Percentiles rank a stretch among this genome's conserved stretches.
These are phyloP conservation scores for Cyanodermella asteris DNA, from an alignment of 2,329 filamentous ascomycete genomes.

Conservation along the genomic window DNA sequence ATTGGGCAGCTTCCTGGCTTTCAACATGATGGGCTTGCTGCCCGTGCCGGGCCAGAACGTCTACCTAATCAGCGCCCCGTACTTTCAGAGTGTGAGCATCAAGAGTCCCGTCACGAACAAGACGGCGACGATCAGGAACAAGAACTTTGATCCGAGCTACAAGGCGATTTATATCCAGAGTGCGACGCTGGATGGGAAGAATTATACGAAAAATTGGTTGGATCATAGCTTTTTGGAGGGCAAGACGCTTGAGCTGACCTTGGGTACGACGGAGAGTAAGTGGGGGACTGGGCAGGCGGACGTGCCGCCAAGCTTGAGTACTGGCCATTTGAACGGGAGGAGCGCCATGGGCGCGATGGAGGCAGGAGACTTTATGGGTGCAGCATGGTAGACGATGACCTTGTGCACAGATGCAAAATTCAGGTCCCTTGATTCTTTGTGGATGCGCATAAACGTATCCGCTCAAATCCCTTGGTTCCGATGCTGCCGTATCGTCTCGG, in stretches of 20 bases:
- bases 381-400: too few species aligned
- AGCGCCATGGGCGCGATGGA: too few species aligned
- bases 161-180: constrained; percentile 41
- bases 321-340: too few species aligned
- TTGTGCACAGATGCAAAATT: too few species aligned
- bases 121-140: constrained; percentile 34
- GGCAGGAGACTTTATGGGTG: too few species aligned
- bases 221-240: constrained; percentile 43
- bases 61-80: constrained; percentile 47
- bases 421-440: too few species aligned
- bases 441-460: too few species aligned
- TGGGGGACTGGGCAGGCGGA: constrained; percentile 42
- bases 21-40: constrained; percentile 49
- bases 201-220: constrained; percentile 45
- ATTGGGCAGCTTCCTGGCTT: constrained; percentile 44
- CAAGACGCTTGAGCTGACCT: constrained; percentile 37
- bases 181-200: constrained; percentile 37
- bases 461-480: too few species aligned
- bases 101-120: constrained; percentile 35
- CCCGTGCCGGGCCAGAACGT: constrained; percentile 47
- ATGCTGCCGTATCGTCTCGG: too few species aligned
- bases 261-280: constrained; percentile 37
- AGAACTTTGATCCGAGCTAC: constrained; percentile 40
- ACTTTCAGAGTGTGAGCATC: constrained; percentile 38
- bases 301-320: constrained; percentile 35